Base-by-base conservation (phyloP, 2,329 filamentous ascomycete species). In the Alternaria novae-zelandiae region DNA sequence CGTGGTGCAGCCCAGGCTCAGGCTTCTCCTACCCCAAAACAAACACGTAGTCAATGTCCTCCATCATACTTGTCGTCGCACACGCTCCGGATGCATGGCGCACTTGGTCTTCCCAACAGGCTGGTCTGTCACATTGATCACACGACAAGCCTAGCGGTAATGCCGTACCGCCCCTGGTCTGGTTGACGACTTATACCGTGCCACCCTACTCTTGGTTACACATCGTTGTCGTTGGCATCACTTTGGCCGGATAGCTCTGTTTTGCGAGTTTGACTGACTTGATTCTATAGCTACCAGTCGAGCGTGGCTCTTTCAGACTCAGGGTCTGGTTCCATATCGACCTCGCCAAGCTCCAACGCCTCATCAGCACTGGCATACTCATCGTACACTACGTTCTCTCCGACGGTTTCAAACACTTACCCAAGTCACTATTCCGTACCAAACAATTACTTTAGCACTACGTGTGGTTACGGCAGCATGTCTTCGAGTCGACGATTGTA, bases 241-340 rank as follows among this genome's bases (percentile, higher is more conserved):
- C 60, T 72, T 68, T 66, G 63, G 54, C 65, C 70, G 60, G 71
- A 70, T 69, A 72, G 54, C 66, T 69, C 65, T 72, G 68, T 74
- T 73, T 75, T 69, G 66, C 70, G 72, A 66, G 63, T 53, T 68
- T 74, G 64, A 74, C 78, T 80, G 73, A 79, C 74, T 73, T 57
- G 59, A 60, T 71, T 68, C 70, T 72, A 75, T 79, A 87, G 86
- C 75, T 88, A 85, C 76, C 82, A 84, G 65, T 72, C 82, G 66
- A 81, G 80, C 64, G 78, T 83, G 73, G 82, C 83, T 69, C 82
- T 86, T 70, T 83, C 86, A 63, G 86, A 88, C 79, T 86, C 86
- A 64, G 85, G 83, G 60, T 85, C 83, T 60, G 86, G 85, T 73
- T 87, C 83, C 68, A 83, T 82, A 71, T 85, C 84, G 67, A 83